Evolutionary conservation across 2,329 filamentous ascomycete species (phyloP).

Genomic region (Exophiala viscosa): DNA sequence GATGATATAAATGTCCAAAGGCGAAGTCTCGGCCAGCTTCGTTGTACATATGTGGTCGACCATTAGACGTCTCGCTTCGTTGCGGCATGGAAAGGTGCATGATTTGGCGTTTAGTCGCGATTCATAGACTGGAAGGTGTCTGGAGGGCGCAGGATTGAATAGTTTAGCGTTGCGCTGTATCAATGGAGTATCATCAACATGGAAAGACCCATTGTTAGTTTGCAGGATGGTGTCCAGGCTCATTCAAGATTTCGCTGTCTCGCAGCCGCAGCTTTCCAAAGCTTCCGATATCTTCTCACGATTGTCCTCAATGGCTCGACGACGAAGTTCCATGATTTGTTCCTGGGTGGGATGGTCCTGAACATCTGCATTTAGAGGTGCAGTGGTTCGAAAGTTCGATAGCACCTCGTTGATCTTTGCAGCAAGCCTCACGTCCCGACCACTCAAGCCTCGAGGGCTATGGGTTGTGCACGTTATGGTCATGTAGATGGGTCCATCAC

Average conservation of each 20-base stretch:
- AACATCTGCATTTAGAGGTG: not conserved
- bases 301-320: conserved; percentile 12
- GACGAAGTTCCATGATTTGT: conserved; percentile 3
- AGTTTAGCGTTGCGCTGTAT: not conserved
- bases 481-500: conserved; percentile 8
- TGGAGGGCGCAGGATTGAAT: not conserved
- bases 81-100: conserved; percentile 3
- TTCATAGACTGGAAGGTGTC: conserved; percentile 3
- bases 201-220: not conserved
- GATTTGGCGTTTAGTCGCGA: conserved; percentile 12
- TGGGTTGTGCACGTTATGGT: conserved; percentile 29
- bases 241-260: not conserved
- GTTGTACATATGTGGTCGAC: conserved; percentile 20
- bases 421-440: conserved; percentile 25
- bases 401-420: conserved; percentile 17
- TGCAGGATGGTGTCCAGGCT: too few relatives aligned
- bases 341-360: not conserved
- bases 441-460: conserved; percentile 25
- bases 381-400: not conserved
- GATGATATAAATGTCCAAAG: not conserved
- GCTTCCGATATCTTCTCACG: conserved; percentile 14
- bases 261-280: conserved; percentile 16
- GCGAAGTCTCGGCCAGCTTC: conserved; percentile 13
- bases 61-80: not conserved
- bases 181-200: not conserved